Conservation (phyloP, 148 eudicot genomes). For the Rhododendron henanense region DNA sequence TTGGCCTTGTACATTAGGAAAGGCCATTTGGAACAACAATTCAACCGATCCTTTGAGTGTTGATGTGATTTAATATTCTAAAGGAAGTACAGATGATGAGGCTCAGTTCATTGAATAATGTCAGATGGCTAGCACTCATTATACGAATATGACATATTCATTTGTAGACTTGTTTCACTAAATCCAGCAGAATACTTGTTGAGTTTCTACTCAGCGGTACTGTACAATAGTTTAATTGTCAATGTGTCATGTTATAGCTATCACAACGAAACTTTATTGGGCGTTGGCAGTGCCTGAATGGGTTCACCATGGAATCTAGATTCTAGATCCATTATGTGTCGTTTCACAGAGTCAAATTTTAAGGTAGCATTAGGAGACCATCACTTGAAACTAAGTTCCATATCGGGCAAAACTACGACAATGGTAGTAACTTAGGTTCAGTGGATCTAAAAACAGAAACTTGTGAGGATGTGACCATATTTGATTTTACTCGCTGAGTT, state of each 20-base stretch:
- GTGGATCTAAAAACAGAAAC: neutral
- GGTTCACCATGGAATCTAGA: neutral
- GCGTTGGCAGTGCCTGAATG: neutral
- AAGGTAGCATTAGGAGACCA: neutral
- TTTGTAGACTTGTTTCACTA: neutral
- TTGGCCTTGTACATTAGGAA: neutral
- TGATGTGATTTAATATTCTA: neutral
- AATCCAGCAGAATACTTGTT: neutral
- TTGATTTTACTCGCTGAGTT: neutral
- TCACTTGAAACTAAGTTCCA: neutral
- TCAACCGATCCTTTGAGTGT: neutral
- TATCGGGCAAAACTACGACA: neutral
- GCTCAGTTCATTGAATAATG: neutral
- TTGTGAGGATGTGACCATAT: neutral
- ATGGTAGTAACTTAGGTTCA: neutral
- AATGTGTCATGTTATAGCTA: neutral
- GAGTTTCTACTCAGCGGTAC: neutral
- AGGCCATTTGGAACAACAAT: neutral
- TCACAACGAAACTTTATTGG: neutral
- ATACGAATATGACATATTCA: neutral
- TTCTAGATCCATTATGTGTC: neutral
- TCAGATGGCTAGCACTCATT: neutral
- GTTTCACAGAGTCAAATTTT: neutral
- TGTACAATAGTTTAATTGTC: neutral
- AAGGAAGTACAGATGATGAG: neutral